These are phyloP conservation scores for Gossypium longicalyx DNA, from an alignment of 345 rosid genomes.

Conservation along the genomic window DNA sequence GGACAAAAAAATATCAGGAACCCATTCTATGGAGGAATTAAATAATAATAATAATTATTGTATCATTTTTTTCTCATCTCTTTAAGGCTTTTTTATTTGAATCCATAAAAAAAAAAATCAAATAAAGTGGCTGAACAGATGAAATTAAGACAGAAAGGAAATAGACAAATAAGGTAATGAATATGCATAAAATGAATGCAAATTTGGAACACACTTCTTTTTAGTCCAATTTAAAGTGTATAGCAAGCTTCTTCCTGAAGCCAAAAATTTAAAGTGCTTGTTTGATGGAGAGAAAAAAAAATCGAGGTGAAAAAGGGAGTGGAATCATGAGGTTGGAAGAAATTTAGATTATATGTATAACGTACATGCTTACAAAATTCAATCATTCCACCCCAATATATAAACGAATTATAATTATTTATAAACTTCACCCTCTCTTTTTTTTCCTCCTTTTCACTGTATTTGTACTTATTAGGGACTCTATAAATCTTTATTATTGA, in stretches of 20 bases:
- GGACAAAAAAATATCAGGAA: no score
- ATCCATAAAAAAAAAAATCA: not conserved
- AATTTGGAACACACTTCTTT: not conserved
- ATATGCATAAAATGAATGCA: not conserved
- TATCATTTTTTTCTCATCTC: no score
- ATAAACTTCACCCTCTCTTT: not conserved
- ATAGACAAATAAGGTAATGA: not conserved
- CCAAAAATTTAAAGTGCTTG: not conserved
- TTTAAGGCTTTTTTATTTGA: no score
- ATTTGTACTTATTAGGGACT: not conserved
- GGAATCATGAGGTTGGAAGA: conserved; percentile 10
- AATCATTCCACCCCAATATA: not conserved
- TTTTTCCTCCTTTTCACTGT: not conserved
- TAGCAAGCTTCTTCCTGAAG: not conserved
- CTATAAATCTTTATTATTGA: not conserved
- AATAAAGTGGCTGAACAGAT: not conserved
- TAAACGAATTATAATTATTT: not conserved
- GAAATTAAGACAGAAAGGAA: not conserved
- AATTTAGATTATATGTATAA: not conserved
- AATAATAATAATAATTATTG: no score
- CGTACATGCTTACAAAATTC: not conserved
- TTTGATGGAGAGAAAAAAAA: not conserved
- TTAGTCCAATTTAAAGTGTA: not conserved
- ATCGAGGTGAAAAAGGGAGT: not conserved
- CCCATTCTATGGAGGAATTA: no score